Conservation (phyloP, 2,329 filamentous ascomycete genomes). For the Curvularia hawaiiensis region DNA sequence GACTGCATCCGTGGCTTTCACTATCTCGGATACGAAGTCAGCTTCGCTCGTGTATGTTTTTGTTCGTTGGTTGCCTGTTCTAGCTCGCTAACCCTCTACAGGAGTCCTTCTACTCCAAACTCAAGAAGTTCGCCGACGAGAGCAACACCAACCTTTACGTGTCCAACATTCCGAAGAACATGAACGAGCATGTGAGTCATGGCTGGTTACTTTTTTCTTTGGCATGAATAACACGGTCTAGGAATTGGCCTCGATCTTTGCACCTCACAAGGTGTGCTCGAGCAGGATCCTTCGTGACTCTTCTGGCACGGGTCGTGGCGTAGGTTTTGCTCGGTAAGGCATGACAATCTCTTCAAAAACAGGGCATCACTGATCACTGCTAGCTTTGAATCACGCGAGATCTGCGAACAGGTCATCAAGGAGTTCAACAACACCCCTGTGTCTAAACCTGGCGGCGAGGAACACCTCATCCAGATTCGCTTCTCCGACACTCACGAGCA, state of each 20-base stretch:
- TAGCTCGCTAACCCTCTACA: conserved; percentile 23
- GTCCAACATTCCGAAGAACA: conserved; percentile 89
- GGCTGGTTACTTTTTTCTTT: not conserved
- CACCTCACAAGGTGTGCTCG: conserved; percentile 82
- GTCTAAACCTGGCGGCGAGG: conserved; percentile 66
- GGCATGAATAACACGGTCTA: conserved; percentile 43
- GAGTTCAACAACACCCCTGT: conserved; percentile 76
- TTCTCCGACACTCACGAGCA: conserved; percentile 97
- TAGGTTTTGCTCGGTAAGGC: conserved; percentile 91
- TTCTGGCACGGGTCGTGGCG: conserved; percentile 91
- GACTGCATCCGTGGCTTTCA: conserved; percentile 96
- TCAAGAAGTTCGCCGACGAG: conserved; percentile 93
- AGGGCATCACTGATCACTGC: conserved; percentile 8
- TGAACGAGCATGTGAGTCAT: conserved; percentile 80
- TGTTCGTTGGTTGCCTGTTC: not conserved
- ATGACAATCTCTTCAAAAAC: not conserved
- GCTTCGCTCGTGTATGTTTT: conserved; percentile 81
- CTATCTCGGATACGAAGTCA: conserved; percentile 93
- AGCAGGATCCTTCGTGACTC: conserved; percentile 93
- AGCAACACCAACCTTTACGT: conserved; percentile 95
- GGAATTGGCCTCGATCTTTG: conserved; percentile 80
- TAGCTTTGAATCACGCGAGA: conserved; percentile 86
- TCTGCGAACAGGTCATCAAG: conserved; percentile 87
- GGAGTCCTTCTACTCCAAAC: conserved; percentile 96
- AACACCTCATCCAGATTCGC: conserved; percentile 87